Conservation (phyloP, 2,329 filamentous ascomycete genomes). For the Trichoderma polysporum region DNA sequence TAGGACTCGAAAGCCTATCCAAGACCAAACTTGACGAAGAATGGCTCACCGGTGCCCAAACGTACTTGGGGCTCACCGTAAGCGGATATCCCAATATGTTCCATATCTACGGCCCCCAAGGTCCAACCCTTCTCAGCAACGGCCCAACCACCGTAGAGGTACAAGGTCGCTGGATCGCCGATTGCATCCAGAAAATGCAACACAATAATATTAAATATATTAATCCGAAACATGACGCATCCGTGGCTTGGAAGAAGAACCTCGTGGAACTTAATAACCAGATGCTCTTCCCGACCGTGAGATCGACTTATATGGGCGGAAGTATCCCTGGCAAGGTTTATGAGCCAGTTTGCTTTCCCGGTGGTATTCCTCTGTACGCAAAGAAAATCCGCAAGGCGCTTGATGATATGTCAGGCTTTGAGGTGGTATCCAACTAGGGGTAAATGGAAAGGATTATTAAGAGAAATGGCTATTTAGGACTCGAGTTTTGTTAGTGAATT, state of each 20-base stretch:
- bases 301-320: constrained; percentile 56
- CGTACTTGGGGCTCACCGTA: constrained; percentile 46
- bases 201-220: constrained; percentile 48
- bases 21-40: constrained; percentile 41
- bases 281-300: constrained; percentile 49
- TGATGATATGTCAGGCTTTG: constrained; percentile 38
- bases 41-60: constrained; percentile 42
- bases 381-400: constrained; percentile 36
- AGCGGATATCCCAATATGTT: constrained; percentile 52
- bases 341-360: constrained; percentile 52
- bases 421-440: constrained; percentile 25
- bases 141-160: constrained; percentile 55
- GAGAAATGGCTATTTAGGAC: too few species aligned
- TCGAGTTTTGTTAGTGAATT: too few species aligned
- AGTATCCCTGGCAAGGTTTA: constrained; percentile 53
- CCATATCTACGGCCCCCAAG: constrained; percentile 56
- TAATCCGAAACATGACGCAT: constrained; percentile 47
- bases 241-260: constrained; percentile 49
- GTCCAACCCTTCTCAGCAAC: constrained; percentile 55
- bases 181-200: constrained; percentile 50
- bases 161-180: constrained; percentile 57
- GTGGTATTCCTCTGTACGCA: constrained; percentile 40
- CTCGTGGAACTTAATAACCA: constrained; percentile 47
- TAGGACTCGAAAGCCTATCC: constrained; percentile 44
- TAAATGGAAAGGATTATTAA: too few species aligned